phyloP scores from a whole-genome alignment of 78 protist genomes.

The Ministeria vibrans region DNA sequence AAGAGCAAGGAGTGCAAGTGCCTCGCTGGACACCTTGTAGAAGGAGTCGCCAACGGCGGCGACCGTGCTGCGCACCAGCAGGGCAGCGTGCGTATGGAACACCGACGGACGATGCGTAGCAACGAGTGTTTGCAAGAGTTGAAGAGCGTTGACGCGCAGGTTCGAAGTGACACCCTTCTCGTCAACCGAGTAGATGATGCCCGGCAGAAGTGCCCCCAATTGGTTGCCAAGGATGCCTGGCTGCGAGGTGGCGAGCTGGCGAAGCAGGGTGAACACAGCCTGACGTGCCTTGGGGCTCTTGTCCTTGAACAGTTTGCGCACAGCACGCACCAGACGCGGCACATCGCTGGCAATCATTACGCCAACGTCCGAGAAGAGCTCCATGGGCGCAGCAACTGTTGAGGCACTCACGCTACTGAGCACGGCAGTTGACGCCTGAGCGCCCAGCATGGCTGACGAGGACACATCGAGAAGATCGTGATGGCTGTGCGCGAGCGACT shows the following conservation, averaged over 20 bases:
- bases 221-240: constrained; percentile 38
- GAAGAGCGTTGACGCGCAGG: constrained; percentile 58
- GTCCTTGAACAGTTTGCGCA: constrained; percentile 30
- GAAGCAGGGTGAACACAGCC: constrained; percentile 52
- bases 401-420: background rate
- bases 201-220: constrained; percentile 28
- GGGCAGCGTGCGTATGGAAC: background rate
- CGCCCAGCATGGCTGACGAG: background rate
- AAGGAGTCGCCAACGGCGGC: background rate
- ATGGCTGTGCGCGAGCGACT: background rate
- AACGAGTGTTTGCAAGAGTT: constrained; percentile 36
- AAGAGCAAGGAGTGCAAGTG: background rate
- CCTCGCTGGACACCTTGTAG: constrained; percentile 13
- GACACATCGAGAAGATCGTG: background rate
- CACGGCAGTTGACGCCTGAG: background rate
- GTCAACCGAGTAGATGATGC: constrained; percentile 26
- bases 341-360: too few species aligned
- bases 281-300: constrained; percentile 47
- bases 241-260: constrained; percentile 29
- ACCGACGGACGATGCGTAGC: constrained; percentile 35
- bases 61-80: background rate
- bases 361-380: too few species aligned
- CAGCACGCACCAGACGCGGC: constrained; percentile 23
- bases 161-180: constrained; percentile 30
- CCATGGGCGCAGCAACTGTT: too few species aligned